Conservation (phyloP, 1,284 basidiomycete species). For the Rhodotorula sp. region DNA sequence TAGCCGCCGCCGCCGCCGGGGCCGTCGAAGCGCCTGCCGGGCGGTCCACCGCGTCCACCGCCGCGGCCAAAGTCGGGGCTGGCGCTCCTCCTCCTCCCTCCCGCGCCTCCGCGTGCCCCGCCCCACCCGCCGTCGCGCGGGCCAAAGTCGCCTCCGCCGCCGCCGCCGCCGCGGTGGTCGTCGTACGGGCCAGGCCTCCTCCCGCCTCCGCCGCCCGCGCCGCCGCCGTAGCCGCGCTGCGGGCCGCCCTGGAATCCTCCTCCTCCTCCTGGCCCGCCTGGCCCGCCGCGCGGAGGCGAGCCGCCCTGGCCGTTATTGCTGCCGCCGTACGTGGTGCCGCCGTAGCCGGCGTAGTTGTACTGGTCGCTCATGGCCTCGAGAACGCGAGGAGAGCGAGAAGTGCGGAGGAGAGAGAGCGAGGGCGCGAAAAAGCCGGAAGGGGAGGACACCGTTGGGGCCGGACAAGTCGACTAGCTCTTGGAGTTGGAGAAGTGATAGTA, state of each 20-base stretch:
- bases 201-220: background rate
- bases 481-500: background rate
- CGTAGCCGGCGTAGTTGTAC: constrained; percentile 16
- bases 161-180: background rate
- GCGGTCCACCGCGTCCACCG: constrained; percentile 7
- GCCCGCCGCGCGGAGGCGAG: background rate
- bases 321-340: too few relatives aligned
- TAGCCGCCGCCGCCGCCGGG: background rate
- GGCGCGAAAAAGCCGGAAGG: too few relatives aligned
- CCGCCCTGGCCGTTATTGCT: background rate
- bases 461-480: background rate
- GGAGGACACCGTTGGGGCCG: background rate
- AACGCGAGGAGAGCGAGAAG: background rate
- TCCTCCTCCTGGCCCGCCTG: background rate
- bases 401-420: background rate
- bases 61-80: constrained; percentile 12
- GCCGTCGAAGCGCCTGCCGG: background rate
- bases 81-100: constrained; percentile 10
- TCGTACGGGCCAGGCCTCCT: constrained; percentile 14
- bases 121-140: background rate
- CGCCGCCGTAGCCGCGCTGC: background rate
- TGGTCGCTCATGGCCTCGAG: background rate
- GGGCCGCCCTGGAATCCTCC: background rate
- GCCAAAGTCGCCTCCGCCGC: too few relatives aligned
- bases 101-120: background rate